Conservation (phyloP, 208 protist genomes). For the Leishmania lainsoni region DNA sequence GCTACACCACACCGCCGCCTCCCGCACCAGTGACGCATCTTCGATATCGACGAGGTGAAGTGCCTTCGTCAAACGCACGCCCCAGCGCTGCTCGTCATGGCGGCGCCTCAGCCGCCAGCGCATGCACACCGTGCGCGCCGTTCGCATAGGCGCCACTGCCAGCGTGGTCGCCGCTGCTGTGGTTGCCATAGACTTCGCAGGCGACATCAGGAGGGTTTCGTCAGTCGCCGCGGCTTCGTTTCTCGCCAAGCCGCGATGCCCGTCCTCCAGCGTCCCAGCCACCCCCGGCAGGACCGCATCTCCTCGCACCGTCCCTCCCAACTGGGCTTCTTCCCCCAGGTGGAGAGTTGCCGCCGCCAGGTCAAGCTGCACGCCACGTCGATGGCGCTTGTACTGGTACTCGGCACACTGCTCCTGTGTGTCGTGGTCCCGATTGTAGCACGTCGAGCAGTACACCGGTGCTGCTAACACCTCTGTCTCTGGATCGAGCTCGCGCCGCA, state of each 20-base stretch:
- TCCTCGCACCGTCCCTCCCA: not conserved
- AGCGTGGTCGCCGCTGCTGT: not conserved
- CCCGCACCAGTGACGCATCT: constrained; percentile 27
- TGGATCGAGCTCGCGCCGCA: constrained; percentile 77
- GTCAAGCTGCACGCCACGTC: constrained; percentile 18
- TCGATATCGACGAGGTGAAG: constrained; percentile 61
- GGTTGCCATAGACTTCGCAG: not conserved
- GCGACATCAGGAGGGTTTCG: not conserved
- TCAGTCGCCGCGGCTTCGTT: not conserved
- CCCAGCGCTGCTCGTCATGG: constrained; percentile 61
- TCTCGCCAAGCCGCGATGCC: not conserved
- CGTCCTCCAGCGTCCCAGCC: not conserved
- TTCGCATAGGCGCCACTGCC: not conserved
- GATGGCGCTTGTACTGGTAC: constrained; percentile 68
- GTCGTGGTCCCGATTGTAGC: constrained; percentile 80
- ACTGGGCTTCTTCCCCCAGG: not conserved
- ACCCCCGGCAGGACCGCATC: not conserved
- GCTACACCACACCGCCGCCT: constrained; percentile 20
- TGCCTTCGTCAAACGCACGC: constrained; percentile 59
- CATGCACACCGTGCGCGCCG: constrained; percentile 26
- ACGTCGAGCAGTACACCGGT: constrained; percentile 65
- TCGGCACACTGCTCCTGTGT: constrained; percentile 70
- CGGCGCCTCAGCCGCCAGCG: constrained; percentile 51
- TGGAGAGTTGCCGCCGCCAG: constrained; percentile 8
- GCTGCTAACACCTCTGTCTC: constrained; percentile 71